Evolutionary conservation across 768 basidiomycete species (phyloP).

Genomic region (Asterophora parasitica): DNA sequence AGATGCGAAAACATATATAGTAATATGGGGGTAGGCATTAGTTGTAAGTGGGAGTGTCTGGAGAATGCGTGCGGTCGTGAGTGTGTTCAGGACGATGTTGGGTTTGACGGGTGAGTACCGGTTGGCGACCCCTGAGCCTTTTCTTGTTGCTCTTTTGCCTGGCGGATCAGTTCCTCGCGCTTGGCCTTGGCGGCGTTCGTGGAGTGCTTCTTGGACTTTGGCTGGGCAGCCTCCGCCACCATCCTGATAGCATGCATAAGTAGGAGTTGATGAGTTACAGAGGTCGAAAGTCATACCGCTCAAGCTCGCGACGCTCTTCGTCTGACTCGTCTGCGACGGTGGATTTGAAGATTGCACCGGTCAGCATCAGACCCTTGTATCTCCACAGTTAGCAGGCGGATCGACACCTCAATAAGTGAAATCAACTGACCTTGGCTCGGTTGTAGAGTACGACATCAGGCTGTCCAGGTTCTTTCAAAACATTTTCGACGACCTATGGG

Average conservation of each 20-base stretch:
- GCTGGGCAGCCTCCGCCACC: constrained; percentile 80
- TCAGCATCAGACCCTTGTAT: constrained; percentile 73
- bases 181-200: constrained; percentile 32
- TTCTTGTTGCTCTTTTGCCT: constrained; percentile 26
- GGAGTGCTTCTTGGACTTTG: constrained; percentile 54
- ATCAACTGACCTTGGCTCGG: constrained; percentile 70
- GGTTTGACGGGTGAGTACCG: constrained; percentile 5
- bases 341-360: constrained; percentile 86
- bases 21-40: too few species aligned
- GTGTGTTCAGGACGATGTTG: not conserved
- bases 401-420: not conserved
- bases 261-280: constrained; percentile 6
- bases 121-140: constrained; percentile 11
- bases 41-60: too few species aligned
- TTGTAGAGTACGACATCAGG: constrained; percentile 69
- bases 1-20: too few species aligned
- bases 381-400: not conserved
- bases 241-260: constrained; percentile 43
- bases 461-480: constrained; percentile 73
- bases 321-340: constrained; percentile 86
- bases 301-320: constrained; percentile 90
- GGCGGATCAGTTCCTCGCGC: constrained; percentile 35
- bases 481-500: constrained; percentile 70
- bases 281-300: constrained; percentile 54
- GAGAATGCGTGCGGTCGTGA: too few species aligned